phyloP scores from a whole-genome alignment of 768 basidiomycete genomes.

The Nidularia pulvinata region DNA sequence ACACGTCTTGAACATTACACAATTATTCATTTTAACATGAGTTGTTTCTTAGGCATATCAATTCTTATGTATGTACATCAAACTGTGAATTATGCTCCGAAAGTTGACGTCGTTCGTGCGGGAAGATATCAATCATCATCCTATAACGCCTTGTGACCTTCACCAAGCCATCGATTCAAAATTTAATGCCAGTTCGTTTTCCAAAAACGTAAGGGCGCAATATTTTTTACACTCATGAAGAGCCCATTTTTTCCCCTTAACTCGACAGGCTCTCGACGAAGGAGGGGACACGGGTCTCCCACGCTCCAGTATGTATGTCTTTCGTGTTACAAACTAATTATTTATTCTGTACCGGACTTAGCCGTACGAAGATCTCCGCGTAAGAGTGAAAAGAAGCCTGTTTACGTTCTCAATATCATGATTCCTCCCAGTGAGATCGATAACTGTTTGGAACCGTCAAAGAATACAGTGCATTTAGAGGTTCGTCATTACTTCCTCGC shows the following conservation, averaged over 20 bases:
- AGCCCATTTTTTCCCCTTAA: background rate
- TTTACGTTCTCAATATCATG: conserved; percentile 80
- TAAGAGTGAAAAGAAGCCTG: conserved; percentile 75
- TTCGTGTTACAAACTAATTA: conserved; percentile 1
- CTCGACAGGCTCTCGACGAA: conserved; percentile 64
- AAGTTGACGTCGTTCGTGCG: background rate
- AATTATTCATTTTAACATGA: conserved; percentile 8
- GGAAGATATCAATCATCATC: conserved; percentile 81
- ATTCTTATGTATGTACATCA: conserved; percentile 63
- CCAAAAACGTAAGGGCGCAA: conserved; percentile 57
- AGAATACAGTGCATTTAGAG: conserved; percentile 63
- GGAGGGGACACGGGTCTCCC: conserved; percentile 47
- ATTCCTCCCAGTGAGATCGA: conserved; percentile 71
- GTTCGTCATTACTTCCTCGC: conserved; percentile 33
- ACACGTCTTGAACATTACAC: background rate
- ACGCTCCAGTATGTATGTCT: conserved; percentile 34
- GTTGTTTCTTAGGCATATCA: conserved; percentile 66
- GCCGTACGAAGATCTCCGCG: conserved; percentile 73
- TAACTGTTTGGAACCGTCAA: conserved; percentile 80
- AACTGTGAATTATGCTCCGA: background rate
- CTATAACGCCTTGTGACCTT: conserved; percentile 62
- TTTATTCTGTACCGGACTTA: conserved; percentile 21
- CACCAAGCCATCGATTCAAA: conserved; percentile 64
- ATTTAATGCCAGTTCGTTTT: conserved; percentile 72
- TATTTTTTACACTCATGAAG: background rate